Base-by-base conservation (phyloP, 805 yeast genomes). In the Hyphopichia homilentoma region DNA sequence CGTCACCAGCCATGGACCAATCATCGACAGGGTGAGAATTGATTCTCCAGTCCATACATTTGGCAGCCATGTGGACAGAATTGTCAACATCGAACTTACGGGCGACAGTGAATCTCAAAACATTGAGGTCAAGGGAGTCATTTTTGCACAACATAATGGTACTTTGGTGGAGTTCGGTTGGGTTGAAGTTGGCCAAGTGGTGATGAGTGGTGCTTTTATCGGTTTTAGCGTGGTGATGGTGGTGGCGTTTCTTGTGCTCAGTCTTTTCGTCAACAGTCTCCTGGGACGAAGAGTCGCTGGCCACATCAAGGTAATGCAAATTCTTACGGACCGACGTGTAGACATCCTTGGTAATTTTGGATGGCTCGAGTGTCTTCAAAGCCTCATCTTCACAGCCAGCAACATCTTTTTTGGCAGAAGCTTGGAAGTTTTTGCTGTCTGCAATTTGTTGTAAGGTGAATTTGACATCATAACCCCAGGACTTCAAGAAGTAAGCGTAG, bases 31-130 rank as follows among this genome's bases (percentile, higher is more conserved):
- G 64, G 32, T 68, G 65, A 40, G 75, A 82, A 26, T 68, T 65
- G 12, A 65, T 41, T 48, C 95, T 75, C 93, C 95, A 86, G 40
- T 71, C 65, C 43, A 85, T 51, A 6, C 89, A 79, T 39, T 70
- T 62, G 11, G 80, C 69, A 31, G 84, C 46, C 90, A 85, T 85
- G 15, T 64, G 62, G 37, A 82, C 54, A 0, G 85, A 67, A 48
- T 79, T 74, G 43, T 76, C 78, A 11, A 78, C 68, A 42, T 81
- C 76, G 80, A 85, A 84, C 58, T 85, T 85, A 56, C 95, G 76
- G 22, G 95, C 95, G 40, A 90, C 69, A 20, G 81, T 55, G 48
- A 81, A 87, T 45, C 94, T 72, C 47, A 85, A 62, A 21, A 83
- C 30, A 43, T 79, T 52, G 45, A 80, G 77, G 56, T 89, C 97